These are phyloP conservation scores for Strombidium stylifer DNA, from an alignment of 73 alveolate species.

Conservation along the genomic window DNA sequence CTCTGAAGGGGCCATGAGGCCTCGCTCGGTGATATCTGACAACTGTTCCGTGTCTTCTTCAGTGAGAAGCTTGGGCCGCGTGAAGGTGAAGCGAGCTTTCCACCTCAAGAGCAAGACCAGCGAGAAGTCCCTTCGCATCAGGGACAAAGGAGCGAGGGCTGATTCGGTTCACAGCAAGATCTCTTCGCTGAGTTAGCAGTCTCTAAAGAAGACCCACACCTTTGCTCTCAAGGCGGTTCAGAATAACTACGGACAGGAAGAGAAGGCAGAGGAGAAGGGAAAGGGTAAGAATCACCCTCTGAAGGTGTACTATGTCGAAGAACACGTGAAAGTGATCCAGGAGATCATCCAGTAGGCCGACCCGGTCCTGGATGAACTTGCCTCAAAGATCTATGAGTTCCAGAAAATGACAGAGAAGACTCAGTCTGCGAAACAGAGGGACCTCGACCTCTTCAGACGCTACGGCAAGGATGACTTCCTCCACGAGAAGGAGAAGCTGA, in stretches of 20 bases:
- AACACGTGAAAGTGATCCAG: constrained; percentile 25
- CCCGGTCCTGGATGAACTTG: constrained; percentile 24
- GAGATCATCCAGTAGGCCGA: constrained; percentile 29
- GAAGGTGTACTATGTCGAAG: constrained; percentile 46
- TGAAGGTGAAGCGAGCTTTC: too few relatives aligned
- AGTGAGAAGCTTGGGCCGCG: too few relatives aligned
- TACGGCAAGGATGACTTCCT: constrained; percentile 20
- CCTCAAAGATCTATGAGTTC: constrained; percentile 16
- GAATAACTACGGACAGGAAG: neutral
- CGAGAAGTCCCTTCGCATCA: too few relatives aligned
- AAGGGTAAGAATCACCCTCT: neutral
- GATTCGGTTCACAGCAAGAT: constrained; percentile 5
- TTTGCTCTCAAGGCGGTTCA: constrained; percentile 26
- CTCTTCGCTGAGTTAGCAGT: constrained; percentile 22
- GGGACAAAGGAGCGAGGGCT: constrained; percentile 16
- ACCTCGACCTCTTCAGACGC: neutral
- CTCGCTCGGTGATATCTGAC: too few relatives aligned
- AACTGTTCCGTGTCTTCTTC: too few relatives aligned
- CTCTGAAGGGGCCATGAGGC: too few relatives aligned
- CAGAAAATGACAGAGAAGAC: constrained; percentile 6
- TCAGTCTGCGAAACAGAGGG: constrained; percentile 16
- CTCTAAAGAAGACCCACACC: constrained; percentile 46
- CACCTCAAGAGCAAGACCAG: too few relatives aligned
- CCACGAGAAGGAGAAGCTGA: constrained; percentile 14
- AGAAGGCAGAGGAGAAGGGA: neutral